Evolutionary conservation across 2,329 filamentous ascomycete species (phyloP).

Genomic region (Claviceps arundinis): DNA sequence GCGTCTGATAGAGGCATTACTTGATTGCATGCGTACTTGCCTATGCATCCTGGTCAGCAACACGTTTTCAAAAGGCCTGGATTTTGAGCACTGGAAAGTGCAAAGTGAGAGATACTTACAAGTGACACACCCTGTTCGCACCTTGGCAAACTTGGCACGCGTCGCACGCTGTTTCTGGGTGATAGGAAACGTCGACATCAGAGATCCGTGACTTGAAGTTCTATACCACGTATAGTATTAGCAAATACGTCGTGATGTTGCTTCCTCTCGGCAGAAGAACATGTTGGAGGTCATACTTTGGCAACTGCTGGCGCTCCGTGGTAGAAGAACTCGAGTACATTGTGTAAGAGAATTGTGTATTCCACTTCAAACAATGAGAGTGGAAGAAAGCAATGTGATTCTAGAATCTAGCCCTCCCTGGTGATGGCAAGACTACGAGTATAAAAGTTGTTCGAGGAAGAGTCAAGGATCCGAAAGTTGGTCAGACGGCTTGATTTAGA

Average conservation of each 20-base stretch:
- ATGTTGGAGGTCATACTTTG: background rate
- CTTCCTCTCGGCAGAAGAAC: background rate
- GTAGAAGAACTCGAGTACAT: constrained; percentile 2
- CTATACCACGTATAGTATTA: background rate
- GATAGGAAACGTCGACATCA: constrained; percentile 9
- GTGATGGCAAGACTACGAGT: background rate
- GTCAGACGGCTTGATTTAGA: background rate
- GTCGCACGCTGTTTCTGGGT: constrained; percentile 7
- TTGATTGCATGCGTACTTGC: constrained; percentile 3
- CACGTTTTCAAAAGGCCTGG: background rate
- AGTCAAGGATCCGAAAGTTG: background rate
- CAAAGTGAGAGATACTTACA: constrained; percentile 13
- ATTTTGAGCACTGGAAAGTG: too few relatives aligned
- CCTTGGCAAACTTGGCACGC: constrained; percentile 19
- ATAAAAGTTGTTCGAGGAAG: background rate
- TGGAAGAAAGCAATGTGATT: background rate
- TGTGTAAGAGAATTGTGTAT: background rate
- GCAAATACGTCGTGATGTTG: background rate
- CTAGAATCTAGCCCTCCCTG: too few relatives aligned
- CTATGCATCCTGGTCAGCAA: constrained; percentile 1
- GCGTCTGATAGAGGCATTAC: background rate
- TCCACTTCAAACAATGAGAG: background rate
- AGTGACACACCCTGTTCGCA: constrained; percentile 18
- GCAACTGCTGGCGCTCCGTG: background rate
- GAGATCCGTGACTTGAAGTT: background rate